Conservation (phyloP, 345 rosid genomes). For the Carallia brachiata region DNA sequence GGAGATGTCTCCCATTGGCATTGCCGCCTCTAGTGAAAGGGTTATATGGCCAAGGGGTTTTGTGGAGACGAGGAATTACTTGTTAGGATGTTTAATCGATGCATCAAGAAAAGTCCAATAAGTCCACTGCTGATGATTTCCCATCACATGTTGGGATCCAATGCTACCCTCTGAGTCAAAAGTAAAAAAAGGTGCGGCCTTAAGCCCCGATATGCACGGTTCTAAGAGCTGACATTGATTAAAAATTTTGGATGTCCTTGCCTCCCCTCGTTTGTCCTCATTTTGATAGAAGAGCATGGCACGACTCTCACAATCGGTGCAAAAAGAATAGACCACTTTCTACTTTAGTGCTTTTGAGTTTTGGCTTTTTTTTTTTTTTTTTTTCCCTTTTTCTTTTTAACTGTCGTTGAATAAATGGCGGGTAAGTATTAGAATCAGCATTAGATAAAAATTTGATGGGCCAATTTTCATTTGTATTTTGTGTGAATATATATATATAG, state of each 20-base stretch:
- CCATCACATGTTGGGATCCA: conserved; percentile 18
- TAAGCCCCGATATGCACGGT: too few relatives aligned
- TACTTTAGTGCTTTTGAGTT: not conserved
- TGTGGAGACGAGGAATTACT: not conserved
- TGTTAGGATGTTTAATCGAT: not conserved
- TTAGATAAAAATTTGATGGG: not conserved
- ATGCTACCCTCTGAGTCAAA: conserved; percentile 2
- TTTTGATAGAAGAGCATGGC: not conserved
- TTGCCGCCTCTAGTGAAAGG: too few relatives aligned
- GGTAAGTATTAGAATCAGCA: conserved; percentile 14
- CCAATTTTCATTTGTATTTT: not conserved
- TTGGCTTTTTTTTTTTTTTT: not conserved
- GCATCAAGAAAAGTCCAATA: conserved; percentile 3
- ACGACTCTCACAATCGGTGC: not conserved
- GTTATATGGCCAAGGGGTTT: too few relatives aligned
- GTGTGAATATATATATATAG: too few relatives aligned
- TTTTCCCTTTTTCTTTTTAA: not conserved
- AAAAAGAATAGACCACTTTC: not conserved
- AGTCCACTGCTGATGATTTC: not conserved
- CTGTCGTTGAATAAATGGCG: conserved; percentile 9
- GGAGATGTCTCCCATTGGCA: too few relatives aligned
- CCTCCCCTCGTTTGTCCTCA: too few relatives aligned
- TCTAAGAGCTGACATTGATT: too few relatives aligned
- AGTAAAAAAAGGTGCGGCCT: not conserved
- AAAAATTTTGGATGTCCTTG: too few relatives aligned